Evolutionary conservation across 2,329 filamentous ascomycete genomes (phyloP).

Genomic region (Phialophora tarda): DNA sequence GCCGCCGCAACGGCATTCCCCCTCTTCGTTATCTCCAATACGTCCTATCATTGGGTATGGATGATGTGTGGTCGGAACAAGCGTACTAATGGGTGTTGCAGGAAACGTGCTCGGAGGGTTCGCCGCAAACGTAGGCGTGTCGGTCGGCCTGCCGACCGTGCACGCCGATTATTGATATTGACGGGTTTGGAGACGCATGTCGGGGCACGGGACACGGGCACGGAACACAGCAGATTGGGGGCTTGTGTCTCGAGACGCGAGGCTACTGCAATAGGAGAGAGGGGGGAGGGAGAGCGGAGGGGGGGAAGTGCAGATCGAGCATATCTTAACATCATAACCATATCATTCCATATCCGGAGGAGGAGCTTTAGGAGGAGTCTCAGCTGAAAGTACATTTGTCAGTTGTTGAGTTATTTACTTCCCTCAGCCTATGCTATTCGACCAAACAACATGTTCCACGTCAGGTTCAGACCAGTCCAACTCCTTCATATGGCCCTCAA

Average conservation of each 20-base stretch:
- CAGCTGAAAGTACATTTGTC: no score
- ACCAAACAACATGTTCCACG: no score
- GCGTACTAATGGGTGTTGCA: neutral
- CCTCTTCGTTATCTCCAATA: neutral
- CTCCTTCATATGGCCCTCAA: no score
- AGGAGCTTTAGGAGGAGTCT: no score
- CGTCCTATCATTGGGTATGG: neutral
- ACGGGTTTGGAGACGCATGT: neutral
- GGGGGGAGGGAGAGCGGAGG: neutral
- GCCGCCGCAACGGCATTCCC: neutral
- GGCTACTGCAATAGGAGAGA: neutral
- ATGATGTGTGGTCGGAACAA: neutral
- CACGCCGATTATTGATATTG: slow-evolving; percentile 20
- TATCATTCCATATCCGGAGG: no score
- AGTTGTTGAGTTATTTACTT: no score
- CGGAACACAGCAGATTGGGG: neutral
- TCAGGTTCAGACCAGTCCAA: no score
- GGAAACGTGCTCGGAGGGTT: slow-evolving; percentile 30
- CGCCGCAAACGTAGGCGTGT: slow-evolving; percentile 25
- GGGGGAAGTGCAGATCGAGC: neutral
- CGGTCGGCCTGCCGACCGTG: slow-evolving; percentile 26
- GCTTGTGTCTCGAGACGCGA: neutral
- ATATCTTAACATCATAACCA: no score
- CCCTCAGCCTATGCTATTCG: no score
- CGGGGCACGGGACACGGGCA: neutral